Evolutionary conservation across 2,329 filamentous ascomycete species (phyloP).

Genomic region (Paramyrothecium roridum): DNA sequence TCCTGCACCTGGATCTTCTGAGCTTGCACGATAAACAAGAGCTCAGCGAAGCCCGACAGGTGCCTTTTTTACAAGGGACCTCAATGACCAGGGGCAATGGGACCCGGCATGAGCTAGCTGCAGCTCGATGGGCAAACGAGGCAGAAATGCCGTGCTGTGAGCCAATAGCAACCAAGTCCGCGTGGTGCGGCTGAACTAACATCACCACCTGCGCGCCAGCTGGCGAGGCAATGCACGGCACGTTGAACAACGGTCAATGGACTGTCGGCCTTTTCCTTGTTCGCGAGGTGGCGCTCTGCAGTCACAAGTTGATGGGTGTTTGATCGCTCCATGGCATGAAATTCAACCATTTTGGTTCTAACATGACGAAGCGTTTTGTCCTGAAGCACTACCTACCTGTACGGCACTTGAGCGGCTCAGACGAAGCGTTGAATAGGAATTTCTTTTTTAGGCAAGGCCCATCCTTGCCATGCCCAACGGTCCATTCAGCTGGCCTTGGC

Average conservation of each 20-base stretch:
- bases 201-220: background rate
- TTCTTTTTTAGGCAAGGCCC: no score
- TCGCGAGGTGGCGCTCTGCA: no score
- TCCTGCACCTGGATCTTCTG: background rate
- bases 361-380: no score
- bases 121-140: background rate
- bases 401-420: no score
- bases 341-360: no score
- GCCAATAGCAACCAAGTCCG: background rate
- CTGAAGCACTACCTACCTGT: no score
- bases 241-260: background rate
- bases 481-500: background rate
- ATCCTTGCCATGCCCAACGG: no score
- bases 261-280: no score
- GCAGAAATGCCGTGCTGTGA: background rate
- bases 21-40: background rate
- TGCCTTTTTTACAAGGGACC: conserved; percentile 12
- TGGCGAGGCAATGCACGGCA: background rate
- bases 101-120: background rate
- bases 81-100: background rate
- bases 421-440: no score
- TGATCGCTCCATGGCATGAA: no score
- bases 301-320: no score
- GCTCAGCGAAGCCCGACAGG: background rate
- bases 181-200: background rate